Evolutionary conservation across 192 early-diverging fungal species (phyloP), one percentile per base, ranked within the genome.

Genomic region (Gaertneriomyces semiglobifer): DNA sequence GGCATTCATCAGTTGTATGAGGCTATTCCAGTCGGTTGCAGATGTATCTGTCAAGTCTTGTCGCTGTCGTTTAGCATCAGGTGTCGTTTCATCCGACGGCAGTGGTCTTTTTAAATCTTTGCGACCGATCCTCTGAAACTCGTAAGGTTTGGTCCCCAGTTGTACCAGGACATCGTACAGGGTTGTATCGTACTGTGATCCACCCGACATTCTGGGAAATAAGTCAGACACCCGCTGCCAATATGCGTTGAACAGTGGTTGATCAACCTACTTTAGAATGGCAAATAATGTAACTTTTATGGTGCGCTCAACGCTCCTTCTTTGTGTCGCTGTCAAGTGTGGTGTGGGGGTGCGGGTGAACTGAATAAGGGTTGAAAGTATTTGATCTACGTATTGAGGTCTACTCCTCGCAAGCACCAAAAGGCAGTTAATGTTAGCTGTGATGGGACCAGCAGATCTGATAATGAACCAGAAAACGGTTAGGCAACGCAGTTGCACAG

Each of bases 121-220:
- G 16, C 67, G 60, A 7, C 74, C 41, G 16, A 61, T 42, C 14
- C 25, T 12, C 41, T 73, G 53, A 52, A 80, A 62, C 45, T 80
- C 79, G 51, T 80, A 67, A 8, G 63, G 53, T 59, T 80, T 80
- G n/a, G 70, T 73, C 7, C 79, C 79, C 25, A 75, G 56, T 12
- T 53, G 18, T 10, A 57, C 56, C 2, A 78, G 53, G 25, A 70
- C 70, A 47, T 77, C 74, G 7, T 72, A 65, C 14, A 81, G 55
- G 40, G 42, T 33, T 20, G 58, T 58, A 6, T 65, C 64, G 20
- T 56, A 74, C 9, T 57, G 42, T 18, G 62, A 25, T 18, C 62
- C 56, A 47, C 70, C 71, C 2, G 64, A 55, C 14, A 60, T 16
- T 52, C 65, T 69, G 20, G 38, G 42, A 39, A 25, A 48, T 4